Base-by-base conservation (phyloP, 768 basidiomycete genomes). In the Krasilnikovozyma curviuscula region DNA sequence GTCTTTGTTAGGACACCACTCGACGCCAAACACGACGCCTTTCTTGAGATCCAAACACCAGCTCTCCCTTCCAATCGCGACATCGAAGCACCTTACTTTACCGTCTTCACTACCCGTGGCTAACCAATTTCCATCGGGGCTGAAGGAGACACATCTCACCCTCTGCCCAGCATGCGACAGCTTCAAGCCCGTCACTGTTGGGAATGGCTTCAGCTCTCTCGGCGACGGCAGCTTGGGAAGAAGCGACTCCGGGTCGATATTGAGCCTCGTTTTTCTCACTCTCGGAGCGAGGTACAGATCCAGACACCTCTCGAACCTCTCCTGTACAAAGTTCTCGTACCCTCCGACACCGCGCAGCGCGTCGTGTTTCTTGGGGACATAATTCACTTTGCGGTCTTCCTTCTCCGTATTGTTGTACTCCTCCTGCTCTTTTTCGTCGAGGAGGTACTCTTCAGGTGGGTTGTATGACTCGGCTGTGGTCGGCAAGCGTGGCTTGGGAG, bases 401-500 rank as follows among this genome's bases (percentile, higher is more conserved):
- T 78, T 74, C 49, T 93, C 88, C 31, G 70, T 71, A 31, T 69
- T 74, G 58, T 85, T 78, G 82, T 85, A 95, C 58, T 76, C 73
- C 54, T 76, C 73, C 48, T 74, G 75, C 63, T 95, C 91, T 53
- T 74, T 73, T 43, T 78, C 76, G 1, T 81, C 79, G 5, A 83
- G 84, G 7, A 98, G 72, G 64, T 97, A 95, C 67, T 98, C 93
- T 58, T 79, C 84, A 6, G 93, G 93, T 28, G 93, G 93, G 61
- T 98, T 98, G 65, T 97, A 98, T 0, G 91, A 97, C 66, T 97
- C 89, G n/a, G 80, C 77, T 56, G 95, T 81, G 12, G 78, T 83
- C 3, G 93, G 93, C 1, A 93, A 76, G 14, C 74, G 72, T 2
- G 76, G 75, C 65, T 95, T 93, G 1, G 93, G 93, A 10, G 93